Conservation (phyloP, 257 asterid genomes). For the Haberlea rhodopensis region DNA sequence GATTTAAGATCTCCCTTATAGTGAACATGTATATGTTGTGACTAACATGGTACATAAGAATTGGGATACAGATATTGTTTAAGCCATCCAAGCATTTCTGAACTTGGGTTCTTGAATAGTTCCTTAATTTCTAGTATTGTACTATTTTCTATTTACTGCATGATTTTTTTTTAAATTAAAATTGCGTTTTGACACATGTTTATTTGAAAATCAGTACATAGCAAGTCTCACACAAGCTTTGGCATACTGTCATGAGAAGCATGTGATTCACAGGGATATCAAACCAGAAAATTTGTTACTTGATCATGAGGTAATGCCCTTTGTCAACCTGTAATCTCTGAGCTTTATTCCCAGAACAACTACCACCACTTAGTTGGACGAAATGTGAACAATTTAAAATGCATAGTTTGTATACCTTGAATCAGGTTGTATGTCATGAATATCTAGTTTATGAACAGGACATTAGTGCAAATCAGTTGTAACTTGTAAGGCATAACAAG, state of each 20-base stretch:
- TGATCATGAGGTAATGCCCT: constrained; percentile 79
- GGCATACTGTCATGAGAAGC: constrained; percentile 83
- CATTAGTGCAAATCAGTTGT: not conserved
- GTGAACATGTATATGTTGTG: not conserved
- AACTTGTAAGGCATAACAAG: not conserved
- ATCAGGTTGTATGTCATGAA: not conserved
- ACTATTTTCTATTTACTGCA: not conserved
- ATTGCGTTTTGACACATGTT: constrained; percentile 16
- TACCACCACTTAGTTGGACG: not conserved
- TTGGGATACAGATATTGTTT: not conserved
- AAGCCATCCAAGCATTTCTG: not conserved
- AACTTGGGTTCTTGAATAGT: not conserved
- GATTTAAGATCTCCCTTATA: not conserved
- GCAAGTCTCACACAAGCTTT: constrained; percentile 86
- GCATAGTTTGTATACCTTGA: not conserved
- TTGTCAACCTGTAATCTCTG: not conserved
- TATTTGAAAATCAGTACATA: constrained; percentile 46
- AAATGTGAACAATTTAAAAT: not conserved
- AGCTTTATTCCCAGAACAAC: not conserved
- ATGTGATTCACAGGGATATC: constrained; percentile 97
- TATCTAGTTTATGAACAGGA: not conserved
- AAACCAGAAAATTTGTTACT: constrained; percentile 94
- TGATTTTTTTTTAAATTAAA: not conserved
- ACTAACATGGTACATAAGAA: not conserved
- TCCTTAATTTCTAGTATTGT: not conserved